Base-by-base conservation (phyloP, 2,329 filamentous ascomycete species). In the Neoascochyta sp. region DNA sequence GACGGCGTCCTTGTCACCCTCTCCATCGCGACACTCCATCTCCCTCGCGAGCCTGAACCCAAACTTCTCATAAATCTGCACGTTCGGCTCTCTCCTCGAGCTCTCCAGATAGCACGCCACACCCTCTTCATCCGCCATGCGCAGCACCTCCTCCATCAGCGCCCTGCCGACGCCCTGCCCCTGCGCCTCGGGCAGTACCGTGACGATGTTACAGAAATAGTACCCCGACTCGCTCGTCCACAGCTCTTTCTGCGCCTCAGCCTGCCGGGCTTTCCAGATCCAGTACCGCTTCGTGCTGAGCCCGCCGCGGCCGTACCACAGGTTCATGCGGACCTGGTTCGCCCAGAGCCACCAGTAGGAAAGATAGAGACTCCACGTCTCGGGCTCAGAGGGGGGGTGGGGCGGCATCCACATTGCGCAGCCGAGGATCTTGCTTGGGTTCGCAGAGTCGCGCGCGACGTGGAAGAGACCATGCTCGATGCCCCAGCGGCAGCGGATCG, bases 131-230 rank as follows among this genome's bases (percentile, higher is more conserved):
- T 87, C 83, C 7, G 83, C 82, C 48, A 65, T 64, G 22, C 72
- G 66, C 10, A 80, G 77, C 5, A 86, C 79, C 23, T 70, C 67
- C 44, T 77, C 68, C 63, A 86, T 80, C 46, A 86, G 60, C 40
- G 70, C 67, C 37, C 75, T 75, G 0, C 81, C 83, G 3, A 86
- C 73, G 0, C 82, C 82, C 47, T 71, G 75, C 0, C 80, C 80
- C 53, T 86, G 81, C 17, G 71, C 71, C 27, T 77, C 72, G 0
- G 81, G 79, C 10, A 76, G 57, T 1, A 86, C 81, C 0, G 81
- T 80, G 48, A 86, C 76, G 39, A 86, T 83, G 50, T 86, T 87
- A 43, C 83, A 80, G 45, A 86, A 86, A 50, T 85, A 86, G 50
- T 86, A 86, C 0, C 83, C 83, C 4, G 71, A 66, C 0, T 73